Conservation (phyloP, 1,139 yeast species). For the Lodderomyces orthopsilosis region DNA sequence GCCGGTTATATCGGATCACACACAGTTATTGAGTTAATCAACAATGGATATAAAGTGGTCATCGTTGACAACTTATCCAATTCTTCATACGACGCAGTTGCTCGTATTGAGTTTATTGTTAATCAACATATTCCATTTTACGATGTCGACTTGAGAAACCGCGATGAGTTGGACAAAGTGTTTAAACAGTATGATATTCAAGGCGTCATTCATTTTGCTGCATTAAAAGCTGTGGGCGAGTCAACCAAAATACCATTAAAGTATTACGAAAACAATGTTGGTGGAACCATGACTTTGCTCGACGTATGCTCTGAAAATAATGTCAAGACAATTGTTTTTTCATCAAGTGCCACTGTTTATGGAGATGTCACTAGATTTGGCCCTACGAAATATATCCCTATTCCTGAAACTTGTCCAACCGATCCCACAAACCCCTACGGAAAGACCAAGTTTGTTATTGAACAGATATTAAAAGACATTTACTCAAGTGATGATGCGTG, state of each 20-base stretch:
- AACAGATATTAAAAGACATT: slow-evolving; percentile 59
- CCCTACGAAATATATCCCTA: slow-evolving; percentile 61
- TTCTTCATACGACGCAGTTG: slow-evolving; percentile 66
- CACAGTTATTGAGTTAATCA: slow-evolving; percentile 64
- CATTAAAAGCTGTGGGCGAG: slow-evolving; percentile 82
- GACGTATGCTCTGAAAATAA: slow-evolving; percentile 46
- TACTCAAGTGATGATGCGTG: slow-evolving; percentile 46
- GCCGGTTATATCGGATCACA: slow-evolving; percentile 89
- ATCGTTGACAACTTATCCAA: slow-evolving; percentile 70
- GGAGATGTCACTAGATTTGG: slow-evolving; percentile 78
- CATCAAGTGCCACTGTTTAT: slow-evolving; percentile 81
- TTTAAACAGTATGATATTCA: slow-evolving; percentile 50
- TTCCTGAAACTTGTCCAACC: slow-evolving; percentile 75
- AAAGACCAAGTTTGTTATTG: slow-evolving; percentile 65
- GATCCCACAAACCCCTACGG: slow-evolving; percentile 82
- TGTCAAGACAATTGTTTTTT: slow-evolving; percentile 66
- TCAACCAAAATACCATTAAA: slow-evolving; percentile 68
- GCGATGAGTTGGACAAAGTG: slow-evolving; percentile 44
- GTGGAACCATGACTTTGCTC: slow-evolving; percentile 62
- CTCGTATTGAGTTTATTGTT: slow-evolving; percentile 59
- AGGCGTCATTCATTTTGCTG: slow-evolving; percentile 82
- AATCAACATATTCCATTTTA: slow-evolving; percentile 52
- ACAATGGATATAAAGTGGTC: slow-evolving; percentile 66
- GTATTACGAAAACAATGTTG: slow-evolving; percentile 69
- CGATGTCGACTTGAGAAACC: slow-evolving; percentile 58